Evolutionary conservation across 2,329 filamentous ascomycete species (phyloP), one percentile per base, ranked within the genome.

Genomic region (Colletotrichum tropicicola): DNA sequence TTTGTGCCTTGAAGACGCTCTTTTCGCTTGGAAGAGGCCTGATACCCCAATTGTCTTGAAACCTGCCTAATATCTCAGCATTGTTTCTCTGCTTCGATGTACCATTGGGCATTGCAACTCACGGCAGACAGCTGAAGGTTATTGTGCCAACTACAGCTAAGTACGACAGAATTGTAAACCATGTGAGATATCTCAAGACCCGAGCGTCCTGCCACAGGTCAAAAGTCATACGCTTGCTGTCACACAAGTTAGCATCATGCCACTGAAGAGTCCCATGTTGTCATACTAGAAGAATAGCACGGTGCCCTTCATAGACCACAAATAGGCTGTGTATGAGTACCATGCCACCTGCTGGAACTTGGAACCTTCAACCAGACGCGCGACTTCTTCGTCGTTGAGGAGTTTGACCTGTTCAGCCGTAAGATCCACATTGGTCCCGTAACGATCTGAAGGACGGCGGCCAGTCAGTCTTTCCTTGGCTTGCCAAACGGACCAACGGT

Each of bases 331-430:
- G 41, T 80, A 80, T 6, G 72, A 71, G 27, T 79, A 81, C 79
- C 79, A 81, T 0, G 78, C 79, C 0, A 73, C 60, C 10, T 81
- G 68, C 49, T 81, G 70, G 6, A 78, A 68, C 19, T 78, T 78
- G 0, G 76, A 79, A 2, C 79, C 79, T n/a, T 69, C 58, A 0
- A 58, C 62, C 15, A 77, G 70, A 3, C 74, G 69, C 2, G 60
- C 43, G 4, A 78, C 69, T 6, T 80, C 74, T 0, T 57, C 45
- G 0, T 69, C 32, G 5, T 71, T 74, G 5, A 80, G 59, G 2
- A 49, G 21, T 7, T 30, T 30, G 2, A 63, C 58, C n/a, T 63
- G 59, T 2, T 56, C 53, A 10, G 59, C 15, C 5, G 45, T 58
- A 1, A 63, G 37, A 9, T 63, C 59, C 15, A 63, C 53, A n/a